These are phyloP conservation scores for Rhizopogon vulgaris DNA, from an alignment of 768 basidiomycete genomes.

Conservation along the genomic window DNA sequence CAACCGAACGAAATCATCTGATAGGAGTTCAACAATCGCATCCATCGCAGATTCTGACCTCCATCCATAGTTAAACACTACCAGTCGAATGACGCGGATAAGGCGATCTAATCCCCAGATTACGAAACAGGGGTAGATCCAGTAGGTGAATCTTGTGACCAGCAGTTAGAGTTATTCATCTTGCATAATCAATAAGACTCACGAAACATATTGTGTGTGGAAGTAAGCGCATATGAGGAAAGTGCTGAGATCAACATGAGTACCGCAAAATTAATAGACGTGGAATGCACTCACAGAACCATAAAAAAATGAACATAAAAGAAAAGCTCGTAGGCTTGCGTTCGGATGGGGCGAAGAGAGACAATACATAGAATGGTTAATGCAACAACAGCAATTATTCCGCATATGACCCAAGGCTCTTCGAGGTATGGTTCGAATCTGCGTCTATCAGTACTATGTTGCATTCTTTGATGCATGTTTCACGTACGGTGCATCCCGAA, in stretches of 20 bases:
- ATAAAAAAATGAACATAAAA: no score
- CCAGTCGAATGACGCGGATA: constrained; percentile 29
- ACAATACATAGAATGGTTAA: constrained; percentile 35
- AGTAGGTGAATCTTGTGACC: constrained; percentile 16
- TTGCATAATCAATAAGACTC: neutral
- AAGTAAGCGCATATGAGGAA: constrained; percentile 18
- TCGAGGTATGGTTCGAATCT: constrained; percentile 6
- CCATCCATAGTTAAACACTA: constrained; percentile 14
- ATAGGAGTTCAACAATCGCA: constrained; percentile 31
- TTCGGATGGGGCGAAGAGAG: constrained; percentile 41
- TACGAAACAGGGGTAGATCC: constrained; percentile 42
- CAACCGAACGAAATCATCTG: no score
- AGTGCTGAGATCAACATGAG: constrained; percentile 14
- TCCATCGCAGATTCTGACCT: constrained; percentile 18
- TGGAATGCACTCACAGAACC: constrained; percentile 24
- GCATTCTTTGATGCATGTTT: neutral
- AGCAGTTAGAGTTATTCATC: neutral
- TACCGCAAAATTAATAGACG: neutral
- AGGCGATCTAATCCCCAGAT: constrained; percentile 48
- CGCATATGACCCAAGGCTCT: constrained; percentile 16
- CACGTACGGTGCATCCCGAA: neutral
- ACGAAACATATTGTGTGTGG: constrained; percentile 6
- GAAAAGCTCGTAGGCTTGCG: constrained; percentile 24
- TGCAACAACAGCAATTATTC: constrained; percentile 27
- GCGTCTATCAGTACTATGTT: neutral